Conservation (phyloP, 2,329 filamentous ascomycete species). For the Botrytis sinoallii region DNA sequence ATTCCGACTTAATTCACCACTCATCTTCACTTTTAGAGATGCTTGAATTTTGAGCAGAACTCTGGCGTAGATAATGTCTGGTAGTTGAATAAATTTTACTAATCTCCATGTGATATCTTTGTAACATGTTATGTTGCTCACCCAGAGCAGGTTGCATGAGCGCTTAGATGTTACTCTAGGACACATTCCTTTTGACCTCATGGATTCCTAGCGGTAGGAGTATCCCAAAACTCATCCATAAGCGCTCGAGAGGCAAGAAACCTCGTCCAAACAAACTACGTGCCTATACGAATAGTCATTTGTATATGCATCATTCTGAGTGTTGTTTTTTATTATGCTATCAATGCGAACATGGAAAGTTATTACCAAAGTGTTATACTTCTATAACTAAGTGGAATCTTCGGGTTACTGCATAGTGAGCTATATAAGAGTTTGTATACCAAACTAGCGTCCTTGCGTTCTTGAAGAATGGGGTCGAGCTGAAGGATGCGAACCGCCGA, state of each 20-base stretch:
- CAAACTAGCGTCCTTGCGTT: too few species aligned
- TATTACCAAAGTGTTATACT: neutral
- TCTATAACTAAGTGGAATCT: too few species aligned
- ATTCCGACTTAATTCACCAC: neutral
- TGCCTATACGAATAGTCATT: neutral
- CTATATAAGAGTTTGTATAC: neutral
- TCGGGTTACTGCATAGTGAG: neutral
- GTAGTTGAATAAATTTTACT: neutral
- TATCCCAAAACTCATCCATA: neutral
- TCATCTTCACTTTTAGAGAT: neutral
- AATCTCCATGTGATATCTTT: neutral
- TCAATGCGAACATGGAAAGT: neutral
- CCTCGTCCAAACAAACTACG: neutral
- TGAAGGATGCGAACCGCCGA: neutral
- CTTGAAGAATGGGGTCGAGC: neutral
- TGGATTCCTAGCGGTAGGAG: neutral
- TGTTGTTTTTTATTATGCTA: neutral
- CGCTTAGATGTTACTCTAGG: neutral
- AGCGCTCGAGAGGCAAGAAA: neutral
- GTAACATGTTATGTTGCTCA: neutral
- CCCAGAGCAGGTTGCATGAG: neutral
- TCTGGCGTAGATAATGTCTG: neutral
- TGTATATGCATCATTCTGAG: neutral
- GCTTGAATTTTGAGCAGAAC: neutral
- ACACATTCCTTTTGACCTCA: neutral